A percentile compares a stretch with the other conserved stretches of the same genome.
Evolutionary conservation across 1,284 basidiomycete species (phyloP).

Genomic region (Neonothopanus nambi): DNA sequence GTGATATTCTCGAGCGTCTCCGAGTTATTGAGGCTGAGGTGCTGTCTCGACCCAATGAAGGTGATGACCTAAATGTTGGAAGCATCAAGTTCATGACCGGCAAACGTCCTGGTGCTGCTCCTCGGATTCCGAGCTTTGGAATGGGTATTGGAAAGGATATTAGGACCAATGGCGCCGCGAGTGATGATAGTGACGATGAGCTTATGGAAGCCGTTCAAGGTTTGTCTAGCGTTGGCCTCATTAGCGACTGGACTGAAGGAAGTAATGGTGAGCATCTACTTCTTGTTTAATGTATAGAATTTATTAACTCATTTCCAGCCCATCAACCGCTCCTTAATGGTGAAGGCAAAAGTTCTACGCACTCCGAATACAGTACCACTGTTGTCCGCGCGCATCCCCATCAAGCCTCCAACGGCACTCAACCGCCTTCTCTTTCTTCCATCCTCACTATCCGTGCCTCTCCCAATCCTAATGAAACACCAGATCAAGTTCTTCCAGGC

Average conservation of each 20-base stretch:
- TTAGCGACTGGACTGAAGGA: conserved; percentile 48
- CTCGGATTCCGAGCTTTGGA: conserved; percentile 85
- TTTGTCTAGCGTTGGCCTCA: conserved; percentile 52
- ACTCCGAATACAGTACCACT: conserved; percentile 69
- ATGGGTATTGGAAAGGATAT: conserved; percentile 68
- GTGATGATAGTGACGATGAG: conserved; percentile 64
- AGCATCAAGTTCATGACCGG: conserved; percentile 79
- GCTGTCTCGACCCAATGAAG: conserved; percentile 62
- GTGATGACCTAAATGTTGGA: conserved; percentile 77
- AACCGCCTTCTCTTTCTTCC: conserved; percentile 65
- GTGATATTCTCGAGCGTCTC: conserved; percentile 74
- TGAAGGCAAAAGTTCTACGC: conserved; percentile 25
- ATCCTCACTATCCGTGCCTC: conserved; percentile 69
- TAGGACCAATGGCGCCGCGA: conserved; percentile 31
- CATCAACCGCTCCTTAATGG: conserved; percentile 57
- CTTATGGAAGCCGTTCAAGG: conserved; percentile 65
- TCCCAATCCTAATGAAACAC: conserved; percentile 45
- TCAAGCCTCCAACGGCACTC: conserved; percentile 31
- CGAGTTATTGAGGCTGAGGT: conserved; percentile 82
- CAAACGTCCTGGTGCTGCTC: conserved; percentile 57
- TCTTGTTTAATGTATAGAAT: conserved; percentile 8
- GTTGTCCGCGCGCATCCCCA: conserved; percentile 56
- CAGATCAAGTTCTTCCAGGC: conserved; percentile 32
- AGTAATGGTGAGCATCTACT: conserved; percentile 34
- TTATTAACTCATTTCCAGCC: conserved; percentile 30